Evolutionary conservation across 2,329 filamentous ascomycete genomes (phyloP), one percentile per base, ranked within the genome.

Genomic region (Diaporthe nobilis): DNA sequence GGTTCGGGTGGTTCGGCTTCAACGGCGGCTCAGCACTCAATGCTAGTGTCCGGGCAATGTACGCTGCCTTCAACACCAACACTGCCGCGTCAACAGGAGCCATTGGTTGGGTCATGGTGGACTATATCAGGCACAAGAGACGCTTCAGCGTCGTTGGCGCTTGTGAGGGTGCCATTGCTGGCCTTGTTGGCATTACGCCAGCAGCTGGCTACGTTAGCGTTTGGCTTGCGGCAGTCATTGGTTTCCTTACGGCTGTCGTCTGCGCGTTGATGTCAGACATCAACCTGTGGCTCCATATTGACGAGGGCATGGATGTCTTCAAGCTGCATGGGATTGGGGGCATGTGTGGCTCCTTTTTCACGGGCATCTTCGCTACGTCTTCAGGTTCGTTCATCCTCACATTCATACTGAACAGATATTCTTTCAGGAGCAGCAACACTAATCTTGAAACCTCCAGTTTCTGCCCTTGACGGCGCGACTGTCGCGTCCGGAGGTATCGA

Each of bases 1-100:
- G 91, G 91, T 92, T 92, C 76, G 91, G 89, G 1, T 90, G 88
- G 88, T 88, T 89, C 71, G 87, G 86, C 0, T 90, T 90, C 80
- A 90, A 90, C 76, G 87, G 89, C 76, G 86, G 82, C 25, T 86
- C 82, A 60, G 88, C 89, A 1, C 85, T 88, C 39, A 90, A 90
- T 78, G 82, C 89, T 1, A 87, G 85, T 7, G 79, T 91, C 12
- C 85, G 89, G 58, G 85, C 87, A 51, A 86, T 91, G 80, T 87
- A 90, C 60, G 89, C 88, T 12, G 88, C 88, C 3, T 87, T 90
- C 79, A 91, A 91, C 79, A 91, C 90, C 75, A 91, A 92, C 77
- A 85, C 89, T 8, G 88, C 90, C 2, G 90, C 89, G 0, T 89
- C 86, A 20, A 88, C 86, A 4, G 90, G 89, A 3, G 88, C 87